phyloP scores from a whole-genome alignment of 2,329 filamentous ascomycete species.

The Juglanconis sp. region DNA sequence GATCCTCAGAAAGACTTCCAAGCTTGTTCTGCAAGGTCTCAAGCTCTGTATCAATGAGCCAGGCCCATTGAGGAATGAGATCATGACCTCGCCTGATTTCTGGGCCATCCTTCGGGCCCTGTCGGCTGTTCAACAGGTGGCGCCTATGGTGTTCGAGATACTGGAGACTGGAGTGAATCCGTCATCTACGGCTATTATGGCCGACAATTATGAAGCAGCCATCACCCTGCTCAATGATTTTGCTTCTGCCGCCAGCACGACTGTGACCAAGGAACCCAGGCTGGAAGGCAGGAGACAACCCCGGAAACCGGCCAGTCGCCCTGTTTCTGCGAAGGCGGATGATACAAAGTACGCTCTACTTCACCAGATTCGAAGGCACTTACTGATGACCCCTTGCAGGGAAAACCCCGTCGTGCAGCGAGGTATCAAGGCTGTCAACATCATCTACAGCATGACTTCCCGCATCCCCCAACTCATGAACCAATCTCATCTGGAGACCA shows the following conservation, averaged over 20 bases:
- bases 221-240: constrained; percentile 85
- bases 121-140: constrained; percentile 65
- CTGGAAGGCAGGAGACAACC: constrained; percentile 47
- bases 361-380: constrained; percentile 15
- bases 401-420: constrained; percentile 72
- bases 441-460: constrained; percentile 77
- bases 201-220: constrained; percentile 91
- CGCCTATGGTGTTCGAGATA: constrained; percentile 80
- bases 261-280: constrained; percentile 66
- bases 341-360: constrained; percentile 50
- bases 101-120: constrained; percentile 85
- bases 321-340: constrained; percentile 44
- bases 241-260: constrained; percentile 75
- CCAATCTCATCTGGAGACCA: constrained; percentile 86
- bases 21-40: constrained; percentile 74
- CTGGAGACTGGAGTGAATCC: constrained; percentile 73
- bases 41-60: constrained; percentile 75
- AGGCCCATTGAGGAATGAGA: constrained; percentile 78
- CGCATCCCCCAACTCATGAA: constrained; percentile 84
- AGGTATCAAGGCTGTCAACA: constrained; percentile 74
- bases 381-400: constrained; percentile 33
- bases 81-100: constrained; percentile 95
- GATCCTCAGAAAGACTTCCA: constrained; percentile 70
- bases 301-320: constrained; percentile 28
- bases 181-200: constrained; percentile 78